A percentile compares a stretch with the other conserved stretches of the same genome.
Evolutionary conservation across 148 eudicot species (phyloP).

Genomic region (Amaranthus palmeri): DNA sequence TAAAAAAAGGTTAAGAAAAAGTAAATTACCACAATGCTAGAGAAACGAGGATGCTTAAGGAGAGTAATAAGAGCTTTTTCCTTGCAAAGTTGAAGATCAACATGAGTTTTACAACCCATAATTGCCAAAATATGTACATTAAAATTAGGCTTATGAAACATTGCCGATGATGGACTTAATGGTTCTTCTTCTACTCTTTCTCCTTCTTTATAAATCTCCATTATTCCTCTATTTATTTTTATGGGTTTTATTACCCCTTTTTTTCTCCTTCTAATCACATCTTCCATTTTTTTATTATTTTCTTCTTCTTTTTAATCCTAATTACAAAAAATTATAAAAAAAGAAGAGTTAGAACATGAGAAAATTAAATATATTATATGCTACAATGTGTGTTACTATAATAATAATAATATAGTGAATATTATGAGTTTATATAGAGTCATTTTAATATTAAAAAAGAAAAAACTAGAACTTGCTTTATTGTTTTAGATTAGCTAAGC

Average conservation of each 20-base stretch:
- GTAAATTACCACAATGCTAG: constrained; percentile 34
- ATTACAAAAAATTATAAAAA: too few relatives aligned
- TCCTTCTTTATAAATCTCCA: constrained; percentile 24
- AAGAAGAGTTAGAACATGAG: background rate
- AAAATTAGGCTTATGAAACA: constrained; percentile 32
- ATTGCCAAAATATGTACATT: constrained; percentile 35
- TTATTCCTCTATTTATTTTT: constrained; percentile 18
- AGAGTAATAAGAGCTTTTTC: constrained; percentile 31
- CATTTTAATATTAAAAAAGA: too few relatives aligned
- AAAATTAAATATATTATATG: background rate
- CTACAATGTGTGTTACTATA: too few relatives aligned
- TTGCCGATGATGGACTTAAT: constrained; percentile 40
- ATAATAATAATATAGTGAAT: too few relatives aligned
- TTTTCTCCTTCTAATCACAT: constrained; percentile 31
- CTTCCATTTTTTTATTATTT: constrained; percentile 16
- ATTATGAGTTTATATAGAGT: background rate
- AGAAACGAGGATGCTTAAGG: constrained; percentile 46
- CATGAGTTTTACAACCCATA: constrained; percentile 26
- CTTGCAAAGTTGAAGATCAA: constrained; percentile 25
- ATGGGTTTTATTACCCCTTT: constrained; percentile 38
- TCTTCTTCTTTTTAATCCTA: background rate
- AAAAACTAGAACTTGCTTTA: background rate
- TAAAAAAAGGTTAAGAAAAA: background rate
- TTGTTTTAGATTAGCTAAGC: constrained; percentile 17
- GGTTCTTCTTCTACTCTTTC: constrained; percentile 35